A percentile compares a stretch with the other conserved stretches of the same genome.
Evolutionary conservation across 768 basidiomycete species (phyloP).

Genomic region (Leucocoprinus leucothites): DNA sequence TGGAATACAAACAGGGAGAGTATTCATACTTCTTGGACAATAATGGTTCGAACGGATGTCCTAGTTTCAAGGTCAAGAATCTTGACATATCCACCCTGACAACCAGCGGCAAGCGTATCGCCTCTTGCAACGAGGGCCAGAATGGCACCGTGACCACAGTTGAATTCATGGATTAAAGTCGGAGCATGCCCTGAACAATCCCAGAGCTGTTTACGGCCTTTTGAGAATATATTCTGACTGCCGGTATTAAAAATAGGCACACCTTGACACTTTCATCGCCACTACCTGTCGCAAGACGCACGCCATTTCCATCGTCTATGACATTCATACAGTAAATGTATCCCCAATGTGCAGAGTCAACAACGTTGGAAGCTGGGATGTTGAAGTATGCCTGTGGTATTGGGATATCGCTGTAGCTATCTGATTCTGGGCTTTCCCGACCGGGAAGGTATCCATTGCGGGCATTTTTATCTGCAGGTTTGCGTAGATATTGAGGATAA

Average conservation of each 20-base stretch:
- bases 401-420: slow-evolving; percentile 20
- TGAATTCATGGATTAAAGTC: slow-evolving; percentile 58
- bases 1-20: background rate
- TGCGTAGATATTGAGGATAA: slow-evolving; percentile 70
- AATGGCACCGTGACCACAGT: slow-evolving; percentile 75
- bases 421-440: slow-evolving; percentile 30
- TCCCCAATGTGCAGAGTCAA: slow-evolving; percentile 91
- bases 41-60: slow-evolving; percentile 81
- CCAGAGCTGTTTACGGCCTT: slow-evolving; percentile 58
- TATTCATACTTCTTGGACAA: slow-evolving; percentile 68
- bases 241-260: background rate
- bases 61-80: slow-evolving; percentile 90
- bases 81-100: slow-evolving; percentile 91
- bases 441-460: slow-evolving; percentile 42
- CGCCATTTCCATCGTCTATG: slow-evolving; percentile 24
- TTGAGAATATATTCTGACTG: background rate
- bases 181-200: slow-evolving; percentile 43
- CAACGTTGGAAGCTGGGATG: slow-evolving; percentile 66
- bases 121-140: slow-evolving; percentile 72
- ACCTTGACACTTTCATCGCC: slow-evolving; percentile 93
- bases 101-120: slow-evolving; percentile 87
- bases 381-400: slow-evolving; percentile 40
- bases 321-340: slow-evolving; percentile 84
- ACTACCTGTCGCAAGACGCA: slow-evolving; percentile 76
- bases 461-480: slow-evolving; percentile 65